Evolutionary conservation across 2,329 filamentous ascomycete genomes (phyloP).

Genomic region (Zymoseptoria crescenta): DNA sequence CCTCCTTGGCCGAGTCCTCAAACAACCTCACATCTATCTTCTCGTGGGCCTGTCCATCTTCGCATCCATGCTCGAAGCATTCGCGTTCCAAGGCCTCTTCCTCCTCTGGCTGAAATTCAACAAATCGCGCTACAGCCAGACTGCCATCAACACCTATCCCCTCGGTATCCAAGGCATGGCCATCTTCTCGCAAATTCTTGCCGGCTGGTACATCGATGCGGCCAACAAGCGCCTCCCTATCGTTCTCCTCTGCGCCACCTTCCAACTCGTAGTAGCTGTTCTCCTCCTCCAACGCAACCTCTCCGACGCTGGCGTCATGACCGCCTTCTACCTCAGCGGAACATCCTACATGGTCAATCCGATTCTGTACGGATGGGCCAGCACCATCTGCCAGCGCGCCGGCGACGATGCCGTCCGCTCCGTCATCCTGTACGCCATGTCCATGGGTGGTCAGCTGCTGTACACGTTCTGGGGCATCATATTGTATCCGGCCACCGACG

Average conservation of each 20-base stretch:
- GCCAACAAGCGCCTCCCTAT: conserved; percentile 16
- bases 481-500: conserved; percentile 25
- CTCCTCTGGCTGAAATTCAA: background rate
- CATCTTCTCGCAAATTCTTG: conserved; percentile 42
- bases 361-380: conserved; percentile 35
- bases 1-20: background rate
- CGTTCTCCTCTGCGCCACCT: background rate
- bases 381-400: conserved; percentile 30
- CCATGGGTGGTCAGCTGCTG: conserved; percentile 32
- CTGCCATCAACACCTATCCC: conserved; percentile 50
- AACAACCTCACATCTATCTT: background rate
- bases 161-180: conserved; percentile 50
- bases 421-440: conserved; percentile 37
- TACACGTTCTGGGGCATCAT: conserved; percentile 42
- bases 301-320: conserved; percentile 29
- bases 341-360: conserved; percentile 37
- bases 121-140: background rate
- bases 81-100: background rate
- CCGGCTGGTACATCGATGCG: conserved; percentile 33
- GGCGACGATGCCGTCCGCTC: conserved; percentile 38
- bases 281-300: conserved; percentile 20
- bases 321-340: conserved; percentile 34
- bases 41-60: background rate
- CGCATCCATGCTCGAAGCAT: background rate
- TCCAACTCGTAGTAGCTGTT: background rate